Percentiles rank a stretch among this genome's conserved stretches.
phyloP scores from a whole-genome alignment of 164 flowering plant genomes.

The Magnolia sinica region DNA sequence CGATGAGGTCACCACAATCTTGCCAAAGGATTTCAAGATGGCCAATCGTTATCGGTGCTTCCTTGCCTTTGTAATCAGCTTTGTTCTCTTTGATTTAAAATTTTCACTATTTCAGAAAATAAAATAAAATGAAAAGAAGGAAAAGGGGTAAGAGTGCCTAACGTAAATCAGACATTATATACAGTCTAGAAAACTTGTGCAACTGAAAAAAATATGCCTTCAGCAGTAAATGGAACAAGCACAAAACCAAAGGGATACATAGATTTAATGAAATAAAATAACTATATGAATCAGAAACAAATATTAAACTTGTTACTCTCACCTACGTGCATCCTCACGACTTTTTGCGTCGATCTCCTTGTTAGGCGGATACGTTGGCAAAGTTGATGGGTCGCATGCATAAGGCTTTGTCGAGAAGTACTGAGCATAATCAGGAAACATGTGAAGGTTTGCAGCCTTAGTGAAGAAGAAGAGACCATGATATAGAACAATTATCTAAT shows the following conservation, averaged over 20 bases:
- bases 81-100: no score
- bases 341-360: slow-evolving; percentile 87
- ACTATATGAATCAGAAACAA: background rate
- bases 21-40: no score
- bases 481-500: background rate
- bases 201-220: background rate
- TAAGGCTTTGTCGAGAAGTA: slow-evolving; percentile 75
- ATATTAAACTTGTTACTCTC: background rate
- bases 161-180: no score
- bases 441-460: background rate
- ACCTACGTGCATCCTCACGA: slow-evolving; percentile 65
- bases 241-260: background rate
- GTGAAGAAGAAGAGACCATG: background rate
- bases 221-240: background rate
- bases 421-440: slow-evolving; percentile 32
- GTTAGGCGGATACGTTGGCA: slow-evolving; percentile 86
- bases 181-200: no score
- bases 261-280: background rate
- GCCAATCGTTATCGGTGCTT: no score
- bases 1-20: no score
- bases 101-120: no score
- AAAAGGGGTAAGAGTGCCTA: no score
- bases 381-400: slow-evolving; percentile 79
- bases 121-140: no score
- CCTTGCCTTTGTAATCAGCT: no score